A percentile compares a stretch with the other conserved stretches of the same genome.
These are phyloP conservation scores for Erythrobasidium hasegawianum DNA, from an alignment of 1,284 basidiomycete species.

Conservation along the genomic window DNA sequence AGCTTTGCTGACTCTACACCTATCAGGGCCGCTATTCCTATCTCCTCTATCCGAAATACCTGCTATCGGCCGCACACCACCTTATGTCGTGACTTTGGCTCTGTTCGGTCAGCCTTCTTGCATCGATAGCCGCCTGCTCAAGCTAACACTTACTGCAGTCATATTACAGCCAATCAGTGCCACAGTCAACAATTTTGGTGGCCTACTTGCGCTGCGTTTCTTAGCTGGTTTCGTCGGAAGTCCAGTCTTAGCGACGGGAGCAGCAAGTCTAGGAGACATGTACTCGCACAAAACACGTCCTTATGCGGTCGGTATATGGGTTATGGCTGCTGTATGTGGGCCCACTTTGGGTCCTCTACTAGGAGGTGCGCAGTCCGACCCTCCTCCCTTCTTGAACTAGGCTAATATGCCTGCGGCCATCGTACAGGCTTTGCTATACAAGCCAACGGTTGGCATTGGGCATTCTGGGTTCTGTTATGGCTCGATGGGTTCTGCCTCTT, in stretches of 20 bases:
- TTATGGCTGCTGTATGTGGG: slow-evolving; percentile 22
- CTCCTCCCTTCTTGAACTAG: too few relatives aligned
- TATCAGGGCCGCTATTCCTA: slow-evolving; percentile 27
- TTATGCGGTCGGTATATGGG: slow-evolving; percentile 35
- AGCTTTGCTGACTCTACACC: neutral
- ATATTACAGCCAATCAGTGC: slow-evolving; percentile 48
- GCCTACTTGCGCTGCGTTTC: slow-evolving; percentile 48
- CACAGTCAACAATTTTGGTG: slow-evolving; percentile 46
- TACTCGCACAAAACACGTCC: slow-evolving; percentile 29
- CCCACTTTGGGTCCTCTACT: too few relatives aligned
- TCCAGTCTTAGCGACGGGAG: slow-evolving; percentile 47
- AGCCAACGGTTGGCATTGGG: neutral
- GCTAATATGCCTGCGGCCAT: neutral
- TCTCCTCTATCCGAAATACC: slow-evolving; percentile 36
- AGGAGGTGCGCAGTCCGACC: too few relatives aligned
- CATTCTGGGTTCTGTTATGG: neutral
- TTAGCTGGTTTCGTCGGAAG: slow-evolving; percentile 49
- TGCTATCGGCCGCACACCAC: slow-evolving; percentile 42
- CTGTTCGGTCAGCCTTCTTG: slow-evolving; percentile 40
- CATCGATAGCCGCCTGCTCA: too few relatives aligned
- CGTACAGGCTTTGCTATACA: neutral
- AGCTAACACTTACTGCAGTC: slow-evolving; percentile 28
- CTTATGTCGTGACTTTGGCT: slow-evolving; percentile 48
- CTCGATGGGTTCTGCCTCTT: neutral
- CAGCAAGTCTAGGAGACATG: slow-evolving; percentile 37